Evolutionary conservation across 1,284 basidiomycete genomes (phyloP), one percentile per base, ranked within the genome.

Genomic region (Dichomitus squalens): DNA sequence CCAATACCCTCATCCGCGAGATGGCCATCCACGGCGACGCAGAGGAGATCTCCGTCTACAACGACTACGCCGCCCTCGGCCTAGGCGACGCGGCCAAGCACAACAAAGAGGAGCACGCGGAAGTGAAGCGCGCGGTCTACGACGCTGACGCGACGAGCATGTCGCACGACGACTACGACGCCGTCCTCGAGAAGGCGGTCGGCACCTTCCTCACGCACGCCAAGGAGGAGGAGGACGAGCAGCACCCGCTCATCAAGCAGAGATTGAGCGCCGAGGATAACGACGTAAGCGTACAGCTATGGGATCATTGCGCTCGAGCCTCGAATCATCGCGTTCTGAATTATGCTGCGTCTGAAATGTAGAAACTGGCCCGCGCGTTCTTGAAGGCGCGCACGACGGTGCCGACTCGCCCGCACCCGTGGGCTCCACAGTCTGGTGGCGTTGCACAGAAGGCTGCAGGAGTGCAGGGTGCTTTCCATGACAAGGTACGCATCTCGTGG

Each of bases 11-110:
- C 39, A 59, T 70, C 35, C 65, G 67, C 36, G 67, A 69, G 63
- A 68, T 70, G 64, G 57, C 62, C 44, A 51, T 70, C 41, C 68
- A 70, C 62, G 58, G 66, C 55, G 65, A 70, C 36, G 68, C 68
- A n/a, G 67, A 68, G 53, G 66, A 67, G 35, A 43, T 65, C 23
- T 64, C 66, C 38, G 59, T 70, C 34, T 70, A 70, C 53, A 68
- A 65, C 48, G 64, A 67, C 40, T 66, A 65, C 58, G 36, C 41
- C 33, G 27, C 18, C 33, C 31, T 64, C 35, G 68, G 68, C 29
- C 52, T 70, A 20, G 56, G 53, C 12, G 60, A 63, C 52, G 55
- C 59, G 27, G 66, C 59, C 34, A 44, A 50, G 29, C 63, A 67
- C 52, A 69, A 64, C 58, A 63, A 64, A 54, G 62, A 66, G 58